Evolutionary conservation across 805 yeast genomes (phyloP).

Genomic region (Tetrapisispora phaffii): DNA sequence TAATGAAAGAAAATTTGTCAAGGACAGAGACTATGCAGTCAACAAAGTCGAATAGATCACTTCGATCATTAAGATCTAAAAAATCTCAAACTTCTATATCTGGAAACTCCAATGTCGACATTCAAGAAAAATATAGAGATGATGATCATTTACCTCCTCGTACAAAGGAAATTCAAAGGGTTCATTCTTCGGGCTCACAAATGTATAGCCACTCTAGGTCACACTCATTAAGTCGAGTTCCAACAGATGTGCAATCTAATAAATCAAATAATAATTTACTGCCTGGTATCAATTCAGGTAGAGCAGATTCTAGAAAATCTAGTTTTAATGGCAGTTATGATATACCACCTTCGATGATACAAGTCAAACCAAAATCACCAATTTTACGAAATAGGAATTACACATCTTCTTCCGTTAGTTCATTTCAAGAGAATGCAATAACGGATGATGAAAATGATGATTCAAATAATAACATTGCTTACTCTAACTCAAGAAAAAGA

Average conservation of each 20-base stretch:
- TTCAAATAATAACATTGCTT: neutral
- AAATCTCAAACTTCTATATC: neutral
- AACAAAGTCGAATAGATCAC: neutral
- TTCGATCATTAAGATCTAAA: conserved; percentile 3
- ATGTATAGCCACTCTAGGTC: neutral
- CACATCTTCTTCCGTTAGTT: conserved; percentile 11
- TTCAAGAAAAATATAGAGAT: conserved; percentile 20
- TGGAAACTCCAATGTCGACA: neutral
- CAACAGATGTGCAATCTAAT: neutral
- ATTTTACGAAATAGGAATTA: conserved; percentile 41
- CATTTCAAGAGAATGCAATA: conserved; percentile 24
- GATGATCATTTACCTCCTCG: conserved; percentile 9
- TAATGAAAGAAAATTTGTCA: conserved; percentile 18
- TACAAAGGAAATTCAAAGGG: conserved; percentile 23
- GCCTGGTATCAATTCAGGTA: conserved; percentile 1
- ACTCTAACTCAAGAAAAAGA: conserved; percentile 4
- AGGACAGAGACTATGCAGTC: conserved; percentile 4
- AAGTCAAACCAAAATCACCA: conserved; percentile 63
- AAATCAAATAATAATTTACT: conserved; percentile 2
- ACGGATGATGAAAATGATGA: conserved; percentile 25
- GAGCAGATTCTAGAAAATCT: conserved; percentile 19
- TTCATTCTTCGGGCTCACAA: neutral
- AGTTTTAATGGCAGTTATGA: conserved; percentile 27
- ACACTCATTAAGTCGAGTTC: neutral
- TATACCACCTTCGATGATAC: conserved; percentile 61